These are phyloP conservation scores for Thielaviopsis euricoi DNA, from an alignment of 2,329 filamentous ascomycete species.

Conservation along the genomic window DNA sequence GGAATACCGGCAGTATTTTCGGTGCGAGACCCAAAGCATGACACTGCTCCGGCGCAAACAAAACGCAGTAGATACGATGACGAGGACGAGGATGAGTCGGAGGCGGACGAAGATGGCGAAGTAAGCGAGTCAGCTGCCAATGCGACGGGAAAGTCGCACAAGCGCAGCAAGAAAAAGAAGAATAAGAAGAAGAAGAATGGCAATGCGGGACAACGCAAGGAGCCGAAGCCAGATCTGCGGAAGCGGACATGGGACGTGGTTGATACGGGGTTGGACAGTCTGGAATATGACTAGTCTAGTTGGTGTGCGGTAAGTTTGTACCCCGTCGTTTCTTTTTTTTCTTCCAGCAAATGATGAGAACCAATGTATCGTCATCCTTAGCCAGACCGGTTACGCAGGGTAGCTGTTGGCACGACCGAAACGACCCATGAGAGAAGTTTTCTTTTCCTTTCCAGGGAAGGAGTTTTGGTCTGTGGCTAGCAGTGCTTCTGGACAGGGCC, in stretches of 20 bases:
- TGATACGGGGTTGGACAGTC: slow-evolving; percentile 39
- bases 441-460: background rate
- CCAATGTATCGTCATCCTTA: slow-evolving; percentile 90
- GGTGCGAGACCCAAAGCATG: background rate
- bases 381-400: slow-evolving; percentile 39
- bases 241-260: slow-evolving; percentile 54
- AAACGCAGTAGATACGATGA: background rate
- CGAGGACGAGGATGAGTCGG: slow-evolving; percentile 14
- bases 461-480: slow-evolving; percentile 4
- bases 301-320: slow-evolving; percentile 14
- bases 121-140: background rate
- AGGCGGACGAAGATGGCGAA: background rate
- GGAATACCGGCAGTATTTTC: slow-evolving; percentile 7
- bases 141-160: slow-evolving; percentile 20
- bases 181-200: slow-evolving; percentile 23
- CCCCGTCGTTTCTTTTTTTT: slow-evolving; percentile 11
- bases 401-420: slow-evolving; percentile 16
- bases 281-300: slow-evolving; percentile 40
- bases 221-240: slow-evolving; percentile 42
- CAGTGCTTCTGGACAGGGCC: slow-evolving; percentile 4
- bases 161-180: slow-evolving; percentile 17
- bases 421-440: background rate
- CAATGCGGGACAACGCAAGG: slow-evolving; percentile 12
- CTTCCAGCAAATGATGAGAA: slow-evolving; percentile 56
- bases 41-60: background rate